Evolutionary conservation across 1,139 yeast species (phyloP).

Genomic region (Taphrina confusa): DNA sequence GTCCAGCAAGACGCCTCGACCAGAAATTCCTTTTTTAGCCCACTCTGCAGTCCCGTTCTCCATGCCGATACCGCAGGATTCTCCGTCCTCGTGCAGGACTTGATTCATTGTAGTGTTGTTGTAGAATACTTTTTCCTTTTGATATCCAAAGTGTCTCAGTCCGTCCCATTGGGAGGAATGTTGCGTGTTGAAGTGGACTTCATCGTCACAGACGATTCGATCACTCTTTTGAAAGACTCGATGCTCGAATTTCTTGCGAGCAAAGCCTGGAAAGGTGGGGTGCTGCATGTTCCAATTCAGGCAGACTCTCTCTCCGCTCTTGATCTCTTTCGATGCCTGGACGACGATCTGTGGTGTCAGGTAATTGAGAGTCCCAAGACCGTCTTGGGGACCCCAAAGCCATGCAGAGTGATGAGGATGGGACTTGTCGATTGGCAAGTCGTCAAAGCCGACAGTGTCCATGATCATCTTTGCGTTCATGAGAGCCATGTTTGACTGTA

Average conservation of each 20-base stretch:
- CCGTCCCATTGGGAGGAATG: conserved; percentile 48
- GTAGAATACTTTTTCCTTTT: conserved; percentile 40
- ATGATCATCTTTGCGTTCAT: conserved; percentile 3
- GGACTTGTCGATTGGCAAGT: conserved; percentile 32
- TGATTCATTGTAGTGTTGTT: conserved; percentile 44
- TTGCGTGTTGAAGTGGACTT: conserved; percentile 45
- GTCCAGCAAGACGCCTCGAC: conserved; percentile 46
- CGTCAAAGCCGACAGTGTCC: conserved; percentile 12
- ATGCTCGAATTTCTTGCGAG: conserved; percentile 20
- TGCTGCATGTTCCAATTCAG: conserved; percentile 34
- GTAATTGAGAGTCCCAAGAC: conserved; percentile 36
- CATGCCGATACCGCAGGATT: conserved; percentile 43
- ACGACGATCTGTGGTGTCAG: conserved; percentile 31
- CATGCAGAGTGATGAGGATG: conserved; percentile 37
- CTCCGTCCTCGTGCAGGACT: conserved; percentile 39
- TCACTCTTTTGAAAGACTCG: conserved; percentile 16
- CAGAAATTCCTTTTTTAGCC: conserved; percentile 46
- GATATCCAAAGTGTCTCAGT: conserved; percentile 44
- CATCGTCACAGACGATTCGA: conserved; percentile 43
- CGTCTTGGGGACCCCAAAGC: conserved; percentile 37
- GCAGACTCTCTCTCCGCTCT: conserved; percentile 32
- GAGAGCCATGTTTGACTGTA: background rate
- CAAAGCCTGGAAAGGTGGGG: conserved; percentile 29
- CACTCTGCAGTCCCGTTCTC: conserved; percentile 42
- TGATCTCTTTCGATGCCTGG: conserved; percentile 25